phyloP scores from a whole-genome alignment of 1,139 yeast genomes.

The Spathaspora jeffriesii region DNA sequence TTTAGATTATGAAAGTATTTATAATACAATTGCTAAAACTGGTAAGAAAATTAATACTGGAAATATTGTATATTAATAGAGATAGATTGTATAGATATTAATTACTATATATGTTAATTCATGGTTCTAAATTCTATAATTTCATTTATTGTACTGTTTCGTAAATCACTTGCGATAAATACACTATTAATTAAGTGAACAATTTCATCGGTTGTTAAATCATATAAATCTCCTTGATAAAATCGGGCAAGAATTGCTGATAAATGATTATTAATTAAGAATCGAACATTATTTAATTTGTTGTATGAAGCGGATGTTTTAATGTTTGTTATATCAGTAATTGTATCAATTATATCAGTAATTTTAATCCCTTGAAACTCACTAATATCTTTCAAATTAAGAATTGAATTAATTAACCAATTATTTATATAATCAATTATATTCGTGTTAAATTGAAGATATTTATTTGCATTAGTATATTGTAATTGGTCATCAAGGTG shows the following conservation, averaged over 20 bases:
- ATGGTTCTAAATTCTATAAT: conserved; percentile 37
- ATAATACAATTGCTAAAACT: conserved; percentile 81
- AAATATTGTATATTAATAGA: conserved; percentile 29
- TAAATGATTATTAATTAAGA: conserved; percentile 55
- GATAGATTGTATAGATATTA: conserved; percentile 1
- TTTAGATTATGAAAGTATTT: conserved; percentile 74
- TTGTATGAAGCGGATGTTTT: conserved; percentile 30
- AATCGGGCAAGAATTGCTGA: conserved; percentile 70
- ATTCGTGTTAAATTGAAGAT: conserved; percentile 25
- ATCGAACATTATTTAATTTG: conserved; percentile 44
- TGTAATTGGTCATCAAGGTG: conserved; percentile 22
- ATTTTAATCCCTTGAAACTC: conserved; percentile 36
- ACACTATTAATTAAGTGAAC: conserved; percentile 54
- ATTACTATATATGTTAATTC: conserved; percentile 6
- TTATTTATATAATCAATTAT: conserved; percentile 31
- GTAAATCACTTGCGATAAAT: conserved; percentile 71
- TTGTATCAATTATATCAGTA: conserved; percentile 24
- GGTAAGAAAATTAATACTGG: conserved; percentile 85
- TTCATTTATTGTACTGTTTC: conserved; percentile 63
- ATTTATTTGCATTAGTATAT: conserved; percentile 28
- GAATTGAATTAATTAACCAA: conserved; percentile 28
- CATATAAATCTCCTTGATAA: conserved; percentile 73
- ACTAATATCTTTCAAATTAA: conserved; percentile 33
- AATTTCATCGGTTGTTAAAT: conserved; percentile 69
- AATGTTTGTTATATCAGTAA: conserved; percentile 17